These are phyloP conservation scores for Metrosideros polymorpha DNA, from an alignment of 441 rosid species.

Conservation along the genomic window DNA sequence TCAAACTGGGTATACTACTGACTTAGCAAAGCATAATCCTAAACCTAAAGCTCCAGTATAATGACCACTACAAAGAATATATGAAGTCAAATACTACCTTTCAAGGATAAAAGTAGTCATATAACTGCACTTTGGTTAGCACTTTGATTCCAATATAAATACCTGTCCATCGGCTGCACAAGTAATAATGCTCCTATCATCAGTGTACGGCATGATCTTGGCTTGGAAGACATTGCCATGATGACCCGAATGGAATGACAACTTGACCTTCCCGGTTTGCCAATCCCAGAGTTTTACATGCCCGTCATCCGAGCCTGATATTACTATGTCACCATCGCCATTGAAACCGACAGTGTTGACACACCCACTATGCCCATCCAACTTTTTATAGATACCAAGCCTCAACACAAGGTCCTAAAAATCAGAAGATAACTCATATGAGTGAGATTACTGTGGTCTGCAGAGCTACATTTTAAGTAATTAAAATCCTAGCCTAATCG, in stretches of 20 bases:
- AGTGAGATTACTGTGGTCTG: not conserved
- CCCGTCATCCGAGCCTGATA: conserved; percentile 85
- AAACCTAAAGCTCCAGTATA: not conserved
- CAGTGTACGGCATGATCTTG: conserved; percentile 70
- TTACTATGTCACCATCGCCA: conserved; percentile 42
- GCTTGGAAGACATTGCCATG: conserved; percentile 81
- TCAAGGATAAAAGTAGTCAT: not conserved
- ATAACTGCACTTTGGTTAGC: not conserved
- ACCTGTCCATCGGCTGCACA: conserved; percentile 99
- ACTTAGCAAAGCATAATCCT: not conserved
- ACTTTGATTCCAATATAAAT: not conserved
- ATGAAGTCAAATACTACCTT: not conserved
- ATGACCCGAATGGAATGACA: conserved; percentile 71
- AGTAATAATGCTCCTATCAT: conserved; percentile 76
- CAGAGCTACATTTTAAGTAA: not conserved
- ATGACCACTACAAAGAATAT: not conserved
- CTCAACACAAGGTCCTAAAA: conserved; percentile 70
- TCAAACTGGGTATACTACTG: not conserved
- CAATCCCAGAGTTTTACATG: conserved; percentile 77
- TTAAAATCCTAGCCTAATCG: not conserved
- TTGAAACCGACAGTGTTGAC: conserved; percentile 80
- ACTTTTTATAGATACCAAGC: conserved; percentile 50
- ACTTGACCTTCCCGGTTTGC: conserved; percentile 56
- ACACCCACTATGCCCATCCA: conserved; percentile 76
- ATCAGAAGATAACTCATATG: not conserved